Percentiles rank a stretch among this genome's conserved stretches.
These are phyloP conservation scores for Beauveria scarabaeidicola DNA, from an alignment of 2,329 filamentous ascomycete species.

Conservation along the genomic window DNA sequence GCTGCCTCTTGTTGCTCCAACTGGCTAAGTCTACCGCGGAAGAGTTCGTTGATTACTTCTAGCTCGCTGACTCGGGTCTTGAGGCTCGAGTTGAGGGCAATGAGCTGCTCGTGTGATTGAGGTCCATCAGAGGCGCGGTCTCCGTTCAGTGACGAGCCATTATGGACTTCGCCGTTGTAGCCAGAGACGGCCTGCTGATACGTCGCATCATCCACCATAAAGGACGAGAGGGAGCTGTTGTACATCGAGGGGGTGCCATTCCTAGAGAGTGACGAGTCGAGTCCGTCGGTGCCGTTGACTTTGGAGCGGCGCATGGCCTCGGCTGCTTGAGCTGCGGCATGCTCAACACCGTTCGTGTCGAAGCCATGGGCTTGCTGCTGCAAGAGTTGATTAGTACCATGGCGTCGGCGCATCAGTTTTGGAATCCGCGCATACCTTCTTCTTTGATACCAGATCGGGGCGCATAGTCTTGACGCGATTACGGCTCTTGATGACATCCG, in stretches of 20 bases:
- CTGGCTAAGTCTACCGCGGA: slow-evolving; percentile 67
- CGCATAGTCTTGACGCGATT: slow-evolving; percentile 89
- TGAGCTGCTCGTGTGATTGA: slow-evolving; percentile 71
- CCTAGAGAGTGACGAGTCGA: slow-evolving; percentile 70
- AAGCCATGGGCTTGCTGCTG: slow-evolving; percentile 31
- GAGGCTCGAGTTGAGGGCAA: slow-evolving; percentile 74
- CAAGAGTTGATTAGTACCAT: not conserved
- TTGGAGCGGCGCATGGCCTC: slow-evolving; percentile 55
- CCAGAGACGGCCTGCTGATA: slow-evolving; percentile 55
- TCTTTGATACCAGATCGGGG: slow-evolving; percentile 68
- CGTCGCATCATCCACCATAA: slow-evolving; percentile 60
- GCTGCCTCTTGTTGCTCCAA: slow-evolving; percentile 69
- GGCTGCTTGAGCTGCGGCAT: slow-evolving; percentile 44
- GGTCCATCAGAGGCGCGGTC: slow-evolving; percentile 61
- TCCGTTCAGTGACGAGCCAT: slow-evolving; percentile 41
- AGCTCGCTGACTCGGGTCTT: slow-evolving; percentile 93
- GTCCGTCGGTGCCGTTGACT: slow-evolving; percentile 65
- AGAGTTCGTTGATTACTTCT: slow-evolving; percentile 86
- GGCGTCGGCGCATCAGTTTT: not conserved
- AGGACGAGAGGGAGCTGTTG: slow-evolving; percentile 67
- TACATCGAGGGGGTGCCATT: slow-evolving; percentile 70
- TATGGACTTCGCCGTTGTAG: slow-evolving; percentile 44
- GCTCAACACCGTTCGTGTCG: slow-evolving; percentile 53
- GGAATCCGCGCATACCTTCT: slow-evolving; percentile 56
- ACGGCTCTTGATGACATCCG: slow-evolving; percentile 98